Evolutionary conservation across 1,139 yeast species (phyloP).

Genomic region (Magnusiomyces ingens): DNA sequence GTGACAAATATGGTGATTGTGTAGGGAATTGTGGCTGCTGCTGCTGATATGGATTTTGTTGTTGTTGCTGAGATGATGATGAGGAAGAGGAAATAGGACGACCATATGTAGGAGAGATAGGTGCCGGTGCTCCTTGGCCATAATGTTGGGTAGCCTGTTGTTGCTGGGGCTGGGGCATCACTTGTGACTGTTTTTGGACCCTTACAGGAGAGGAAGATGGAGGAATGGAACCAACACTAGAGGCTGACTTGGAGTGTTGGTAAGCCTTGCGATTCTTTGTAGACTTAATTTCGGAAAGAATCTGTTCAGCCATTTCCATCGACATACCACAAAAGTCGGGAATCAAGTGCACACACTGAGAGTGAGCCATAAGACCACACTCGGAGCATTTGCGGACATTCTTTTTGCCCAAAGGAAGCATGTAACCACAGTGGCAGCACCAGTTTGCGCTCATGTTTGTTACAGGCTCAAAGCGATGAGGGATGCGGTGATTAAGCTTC

Average conservation of each 20-base stretch:
- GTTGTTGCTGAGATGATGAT: constrained; percentile 1
- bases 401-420: constrained; percentile 89
- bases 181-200: constrained; percentile 10
- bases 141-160: constrained; percentile 5
- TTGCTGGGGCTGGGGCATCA: constrained; percentile 5
- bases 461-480: constrained; percentile 88
- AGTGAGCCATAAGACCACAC: constrained; percentile 92
- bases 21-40: constrained; percentile 6
- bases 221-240: constrained; percentile 24
- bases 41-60: constrained; percentile 8
- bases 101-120: not conserved
- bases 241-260: constrained; percentile 17
- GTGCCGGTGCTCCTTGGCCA: constrained; percentile 7
- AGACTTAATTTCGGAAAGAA: constrained; percentile 74
- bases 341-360: constrained; percentile 86
- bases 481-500: constrained; percentile 89
- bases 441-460: constrained; percentile 94
- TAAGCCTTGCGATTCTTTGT: constrained; percentile 49
- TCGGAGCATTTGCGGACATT: constrained; percentile 93
- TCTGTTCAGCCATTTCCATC: constrained; percentile 92
- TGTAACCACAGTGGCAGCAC: constrained; percentile 98
- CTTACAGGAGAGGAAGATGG: constrained; percentile 9
- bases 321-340: constrained; percentile 99
- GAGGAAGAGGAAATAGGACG: constrained; percentile 8
- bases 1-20: not conserved